These are phyloP conservation scores for Alternaria atra DNA, from an alignment of 2,329 filamentous ascomycete species.

Conservation along the genomic window DNA sequence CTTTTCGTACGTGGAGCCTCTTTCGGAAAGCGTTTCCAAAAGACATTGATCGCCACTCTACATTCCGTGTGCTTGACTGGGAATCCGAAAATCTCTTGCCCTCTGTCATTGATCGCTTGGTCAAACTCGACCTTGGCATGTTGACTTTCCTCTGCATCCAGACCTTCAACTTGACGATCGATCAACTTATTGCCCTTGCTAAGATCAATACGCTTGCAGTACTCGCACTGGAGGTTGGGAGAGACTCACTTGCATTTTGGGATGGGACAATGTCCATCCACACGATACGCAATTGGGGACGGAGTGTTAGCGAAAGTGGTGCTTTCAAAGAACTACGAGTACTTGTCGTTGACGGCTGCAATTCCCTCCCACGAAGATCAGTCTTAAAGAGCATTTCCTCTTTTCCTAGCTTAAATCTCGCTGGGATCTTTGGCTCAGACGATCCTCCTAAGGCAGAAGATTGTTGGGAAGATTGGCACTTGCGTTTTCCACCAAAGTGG, in stretches of 20 bases:
- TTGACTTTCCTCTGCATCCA: slow-evolving; percentile 33
- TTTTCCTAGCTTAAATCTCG: slow-evolving; percentile 27
- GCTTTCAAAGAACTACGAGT: slow-evolving; percentile 28
- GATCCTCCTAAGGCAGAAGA: neutral
- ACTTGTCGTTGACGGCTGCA: slow-evolving; percentile 21
- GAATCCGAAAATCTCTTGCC: slow-evolving; percentile 10
- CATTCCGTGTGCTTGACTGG: slow-evolving; percentile 17
- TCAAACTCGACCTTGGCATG: slow-evolving; percentile 19
- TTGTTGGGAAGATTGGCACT: slow-evolving; percentile 9
- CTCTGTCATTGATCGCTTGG: slow-evolving; percentile 24
- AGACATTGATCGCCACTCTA: slow-evolving; percentile 22
- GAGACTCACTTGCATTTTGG: neutral
- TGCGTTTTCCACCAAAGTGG: neutral
- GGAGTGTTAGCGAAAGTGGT: slow-evolving; percentile 27
- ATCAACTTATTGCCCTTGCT: slow-evolving; percentile 26
- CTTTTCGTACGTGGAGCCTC: slow-evolving; percentile 26
- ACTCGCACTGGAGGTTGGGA: slow-evolving; percentile 18
- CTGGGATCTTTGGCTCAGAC: slow-evolving; percentile 16
- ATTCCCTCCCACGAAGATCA: slow-evolving; percentile 5
- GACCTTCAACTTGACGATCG: slow-evolving; percentile 12
- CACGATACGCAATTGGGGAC: slow-evolving; percentile 29
- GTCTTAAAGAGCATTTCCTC: slow-evolving; percentile 17
- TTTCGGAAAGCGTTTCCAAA: slow-evolving; percentile 31
- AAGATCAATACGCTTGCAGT: slow-evolving; percentile 29
- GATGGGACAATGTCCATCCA: slow-evolving; percentile 2